A percentile compares a stretch with the other conserved stretches of the same genome.
Conservation (phyloP, 257 asterid genomes). For the Primulina tabacum region DNA sequence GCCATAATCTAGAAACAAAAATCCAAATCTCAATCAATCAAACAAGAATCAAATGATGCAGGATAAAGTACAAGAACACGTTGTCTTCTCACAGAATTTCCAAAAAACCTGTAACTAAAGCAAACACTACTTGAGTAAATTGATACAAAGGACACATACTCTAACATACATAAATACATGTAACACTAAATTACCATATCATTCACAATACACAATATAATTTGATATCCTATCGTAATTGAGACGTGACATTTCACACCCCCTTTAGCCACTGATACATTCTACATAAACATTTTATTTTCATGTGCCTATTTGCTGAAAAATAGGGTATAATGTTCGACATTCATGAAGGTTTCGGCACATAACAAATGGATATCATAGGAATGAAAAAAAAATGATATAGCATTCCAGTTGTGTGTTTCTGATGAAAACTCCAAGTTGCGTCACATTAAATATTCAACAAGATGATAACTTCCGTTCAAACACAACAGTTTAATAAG, state of each 20-base stretch:
- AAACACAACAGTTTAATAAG: neutral
- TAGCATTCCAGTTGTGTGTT: neutral
- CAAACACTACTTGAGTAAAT: neutral
- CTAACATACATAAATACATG: no score
- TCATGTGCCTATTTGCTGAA: neutral
- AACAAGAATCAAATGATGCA: neutral
- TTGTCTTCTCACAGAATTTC: neutral
- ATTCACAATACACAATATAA: no score
- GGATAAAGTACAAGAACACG: neutral
- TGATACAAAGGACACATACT: neutral
- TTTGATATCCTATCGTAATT: no score
- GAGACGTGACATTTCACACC: no score
- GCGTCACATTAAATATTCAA: neutral
- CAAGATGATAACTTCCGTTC: conserved; percentile 12
- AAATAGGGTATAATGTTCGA: neutral
- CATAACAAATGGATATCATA: neutral
- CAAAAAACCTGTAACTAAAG: neutral
- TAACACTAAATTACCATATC: no score
- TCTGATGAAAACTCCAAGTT: neutral
- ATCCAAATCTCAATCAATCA: conserved; percentile 22
- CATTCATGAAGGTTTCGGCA: conserved; percentile 2
- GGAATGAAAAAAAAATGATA: neutral
- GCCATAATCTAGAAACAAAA: conserved; percentile 64
- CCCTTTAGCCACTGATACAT: no score
- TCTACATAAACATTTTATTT: no score